Evolutionary conservation across 352 stramenopile genomes (phyloP).

Genomic region (Phytophthora niederhauseri): DNA sequence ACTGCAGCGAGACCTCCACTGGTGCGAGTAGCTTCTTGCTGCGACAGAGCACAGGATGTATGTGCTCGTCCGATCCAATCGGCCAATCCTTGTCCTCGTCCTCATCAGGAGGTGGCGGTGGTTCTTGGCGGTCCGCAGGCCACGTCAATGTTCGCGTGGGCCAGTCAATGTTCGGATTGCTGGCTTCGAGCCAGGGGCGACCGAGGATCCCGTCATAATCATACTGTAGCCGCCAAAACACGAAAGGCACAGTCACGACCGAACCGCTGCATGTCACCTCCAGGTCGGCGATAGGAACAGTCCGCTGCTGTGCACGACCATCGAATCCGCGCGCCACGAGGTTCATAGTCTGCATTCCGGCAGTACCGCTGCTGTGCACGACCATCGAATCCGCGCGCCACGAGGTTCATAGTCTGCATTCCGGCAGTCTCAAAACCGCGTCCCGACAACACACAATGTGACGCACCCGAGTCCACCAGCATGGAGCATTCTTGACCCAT

Average conservation of each 20-base stretch:
- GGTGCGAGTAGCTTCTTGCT: neutral
- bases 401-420: neutral
- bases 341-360: neutral
- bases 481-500: neutral
- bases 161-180: neutral
- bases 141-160: neutral
- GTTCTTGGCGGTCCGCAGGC: neutral
- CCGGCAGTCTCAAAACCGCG: neutral
- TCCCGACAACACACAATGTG: neutral
- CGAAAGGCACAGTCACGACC: neutral
- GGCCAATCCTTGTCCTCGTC: neutral
- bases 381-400: neutral
- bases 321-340: neutral
- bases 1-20: neutral
- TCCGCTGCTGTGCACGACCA: neutral
- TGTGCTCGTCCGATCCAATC: neutral
- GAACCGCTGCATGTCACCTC: neutral
- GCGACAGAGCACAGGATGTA: neutral
- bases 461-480: neutral
- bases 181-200: neutral
- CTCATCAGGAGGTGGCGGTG: neutral
- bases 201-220: neutral
- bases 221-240: neutral
- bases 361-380: neutral
- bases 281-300: neutral